Base-by-base conservation (phyloP, 306 rosid genomes). In the Arachis hypogaea region DNA sequence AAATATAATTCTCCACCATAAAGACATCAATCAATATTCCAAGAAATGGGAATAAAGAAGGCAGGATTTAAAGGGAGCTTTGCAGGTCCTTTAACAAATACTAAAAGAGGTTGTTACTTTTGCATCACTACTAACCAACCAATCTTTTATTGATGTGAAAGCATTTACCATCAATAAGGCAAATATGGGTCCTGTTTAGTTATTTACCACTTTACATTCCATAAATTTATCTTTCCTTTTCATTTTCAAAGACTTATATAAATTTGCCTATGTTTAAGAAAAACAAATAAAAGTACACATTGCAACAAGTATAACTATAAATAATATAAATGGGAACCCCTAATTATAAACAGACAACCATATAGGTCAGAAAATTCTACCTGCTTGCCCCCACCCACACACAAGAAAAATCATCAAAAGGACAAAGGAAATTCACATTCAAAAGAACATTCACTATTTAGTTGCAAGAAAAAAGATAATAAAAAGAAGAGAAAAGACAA, bases 91-190 rank as follows among this genome's bases (percentile, higher is more conserved):
- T 76, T 63, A 63, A 60, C 11, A 73, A 30, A 72, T 75, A 74
- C 75, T 73, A 73, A 68, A 82, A 82, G 73, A 61, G 61, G 71
- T 54, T 78, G 66, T 84, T 74, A 29, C 79, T 76, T 82, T 77
- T 77, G 76, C 84, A 78, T 77, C 73, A 74, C 73, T 22, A 59
- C 73, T 22, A 59, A 49, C 77, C 74, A 66, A 74, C 84, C 77
- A 60, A 67, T 71, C 80, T 63, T 49, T 76, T 6, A 63, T 60
- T 62, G 59, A 82, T 63, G 58, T 82, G 74, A 84, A 57, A 66
- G 63, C 78, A 76, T 59, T 46, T 60, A 61, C 81, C 63, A 50
- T 69, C 62, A 61, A 64, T 64, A 49, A 66, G 59, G 51, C 70
- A 66, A 69, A 72, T 71, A 22, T 22, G 68, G 80, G 69, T 41